phyloP scores from a whole-genome alignment of 2,329 filamentous ascomycete genomes.

The Cercospora sojina region DNA sequence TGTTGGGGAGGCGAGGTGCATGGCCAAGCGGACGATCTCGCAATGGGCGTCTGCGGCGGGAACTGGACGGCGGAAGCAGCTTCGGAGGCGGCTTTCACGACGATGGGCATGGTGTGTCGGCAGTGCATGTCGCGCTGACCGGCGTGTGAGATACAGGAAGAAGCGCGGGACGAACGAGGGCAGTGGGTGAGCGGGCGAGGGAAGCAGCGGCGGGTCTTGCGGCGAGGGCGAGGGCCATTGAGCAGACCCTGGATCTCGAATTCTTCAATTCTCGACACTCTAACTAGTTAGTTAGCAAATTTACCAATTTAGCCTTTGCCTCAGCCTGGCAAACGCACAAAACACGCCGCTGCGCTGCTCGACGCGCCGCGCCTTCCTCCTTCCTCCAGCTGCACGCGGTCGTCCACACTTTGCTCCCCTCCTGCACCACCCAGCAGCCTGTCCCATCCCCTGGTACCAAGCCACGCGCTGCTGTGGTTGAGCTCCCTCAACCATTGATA shows the following conservation, averaged over 20 bases:
- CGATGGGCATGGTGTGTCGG: too few relatives aligned
- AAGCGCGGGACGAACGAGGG: neutral
- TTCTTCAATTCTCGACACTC: neutral
- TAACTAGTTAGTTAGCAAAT: neutral
- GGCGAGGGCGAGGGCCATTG: neutral
- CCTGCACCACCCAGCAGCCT: neutral
- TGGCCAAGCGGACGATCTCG: neutral
- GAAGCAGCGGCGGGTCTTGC: neutral
- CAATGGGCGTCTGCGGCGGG: neutral
- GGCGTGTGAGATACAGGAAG: too few relatives aligned
- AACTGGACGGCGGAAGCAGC: neutral
- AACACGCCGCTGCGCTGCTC: neutral
- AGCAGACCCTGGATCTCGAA: neutral
- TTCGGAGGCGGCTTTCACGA: neutral
- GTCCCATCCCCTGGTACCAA: neutral
- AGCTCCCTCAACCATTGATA: neutral
- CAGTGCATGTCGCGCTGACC: too few relatives aligned
- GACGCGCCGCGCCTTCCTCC: neutral
- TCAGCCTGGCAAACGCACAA: neutral
- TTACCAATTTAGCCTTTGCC: neutral
- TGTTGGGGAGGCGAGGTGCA: conserved; percentile 5
- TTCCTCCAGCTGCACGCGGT: neutral
- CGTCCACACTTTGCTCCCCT: neutral
- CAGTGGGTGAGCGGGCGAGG: neutral
- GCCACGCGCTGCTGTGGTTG: neutral